Base-by-base conservation (phyloP, 106 monocot species). In the Phalaenopsis equestris region DNA sequence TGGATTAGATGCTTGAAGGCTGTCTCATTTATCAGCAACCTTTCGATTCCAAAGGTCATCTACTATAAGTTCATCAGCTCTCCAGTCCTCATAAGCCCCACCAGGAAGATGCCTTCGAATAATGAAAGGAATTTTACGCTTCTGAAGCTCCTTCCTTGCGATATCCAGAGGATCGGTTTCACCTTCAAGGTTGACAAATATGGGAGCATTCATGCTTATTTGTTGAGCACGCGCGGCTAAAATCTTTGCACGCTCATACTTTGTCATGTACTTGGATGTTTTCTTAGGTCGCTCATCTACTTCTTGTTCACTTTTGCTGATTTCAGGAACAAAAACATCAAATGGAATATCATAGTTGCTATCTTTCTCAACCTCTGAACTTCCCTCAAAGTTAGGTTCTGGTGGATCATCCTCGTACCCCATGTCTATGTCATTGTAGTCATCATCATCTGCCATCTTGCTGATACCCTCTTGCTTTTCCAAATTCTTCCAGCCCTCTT, bases 331-430 rank as follows among this genome's bases (percentile, higher is more conserved):
- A 19, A 90, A 73, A 57, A 89, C 75, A 42, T 97, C 96, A 64
- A 90, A 83, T 45, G 75, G 55, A 48, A 92, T 91, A 77, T 97
- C 96, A 19, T 96, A 87, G 73, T 91, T 88, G 78, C 89, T 94
- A 17, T 94, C 90, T 18, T n/a, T 55, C 38, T 92, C 92, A n/a
- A 85, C 88, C 70, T 94, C 93, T 56, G 84, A 89, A 73, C 92
- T 94, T 87, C 92, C 96, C 91, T 96, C 96, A 46, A 96, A 80
- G 79, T 96, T 93, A 46, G 96, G 96, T 75, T 96, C 96, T 47
- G 93, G 93, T 12, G 96, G 96, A 73, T 96, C 96, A 88, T 96
- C 91, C 48, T 96, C 96, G 23, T 93, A 96, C 61, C 93, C 30
- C 30, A 30, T 30, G 30, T 30, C 30, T 30, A 30, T 30, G 30